Evolutionary conservation across 805 yeast genomes (phyloP).

Genomic region (Myxozyma geophila): DNA sequence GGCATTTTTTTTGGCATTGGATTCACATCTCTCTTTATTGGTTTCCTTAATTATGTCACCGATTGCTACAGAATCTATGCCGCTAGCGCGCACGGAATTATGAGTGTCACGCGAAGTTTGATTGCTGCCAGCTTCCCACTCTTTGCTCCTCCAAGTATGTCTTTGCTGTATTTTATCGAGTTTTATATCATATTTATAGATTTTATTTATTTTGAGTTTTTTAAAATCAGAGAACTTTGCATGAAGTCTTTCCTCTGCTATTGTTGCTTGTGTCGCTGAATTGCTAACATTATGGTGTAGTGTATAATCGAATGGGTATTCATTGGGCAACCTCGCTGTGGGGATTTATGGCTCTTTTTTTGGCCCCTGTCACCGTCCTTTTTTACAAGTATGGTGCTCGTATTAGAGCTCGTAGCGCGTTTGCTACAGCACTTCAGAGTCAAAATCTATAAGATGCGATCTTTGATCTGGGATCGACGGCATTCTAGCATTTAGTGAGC

Average conservation of each 20-base stretch:
- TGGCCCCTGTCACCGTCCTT: slow-evolving; percentile 61
- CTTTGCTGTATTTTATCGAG: background rate
- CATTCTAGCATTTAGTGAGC: too few relatives aligned
- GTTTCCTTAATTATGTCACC: slow-evolving; percentile 66
- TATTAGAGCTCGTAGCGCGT: slow-evolving; percentile 43
- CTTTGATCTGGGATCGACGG: too few relatives aligned
- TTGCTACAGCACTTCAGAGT: slow-evolving; percentile 19
- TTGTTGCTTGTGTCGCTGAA: background rate
- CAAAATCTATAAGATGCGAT: slow-evolving; percentile 3
- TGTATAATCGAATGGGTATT: slow-evolving; percentile 57
- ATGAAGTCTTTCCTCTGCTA: background rate
- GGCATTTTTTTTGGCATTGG: slow-evolving; percentile 63
- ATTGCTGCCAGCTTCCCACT: slow-evolving; percentile 51
- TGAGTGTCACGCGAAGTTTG: slow-evolving; percentile 32
- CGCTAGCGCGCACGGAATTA: slow-evolving; percentile 36
- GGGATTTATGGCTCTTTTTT: slow-evolving; percentile 59
- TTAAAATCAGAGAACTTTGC: too few relatives aligned
- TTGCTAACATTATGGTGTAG: slow-evolving; percentile 41
- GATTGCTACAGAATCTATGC: slow-evolving; percentile 37
- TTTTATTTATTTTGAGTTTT: slow-evolving; percentile 20
- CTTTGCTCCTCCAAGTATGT: slow-evolving; percentile 48
- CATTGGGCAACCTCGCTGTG: slow-evolving; percentile 65
- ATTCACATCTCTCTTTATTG: slow-evolving; percentile 68
- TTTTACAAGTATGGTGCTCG: slow-evolving; percentile 56
- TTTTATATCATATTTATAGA: background rate